Percentiles rank a stretch among this genome's conserved stretches.
phyloP scores from a whole-genome alignment of 1,284 basidiomycete genomes.

The Phylloboletellus chloephorus region DNA sequence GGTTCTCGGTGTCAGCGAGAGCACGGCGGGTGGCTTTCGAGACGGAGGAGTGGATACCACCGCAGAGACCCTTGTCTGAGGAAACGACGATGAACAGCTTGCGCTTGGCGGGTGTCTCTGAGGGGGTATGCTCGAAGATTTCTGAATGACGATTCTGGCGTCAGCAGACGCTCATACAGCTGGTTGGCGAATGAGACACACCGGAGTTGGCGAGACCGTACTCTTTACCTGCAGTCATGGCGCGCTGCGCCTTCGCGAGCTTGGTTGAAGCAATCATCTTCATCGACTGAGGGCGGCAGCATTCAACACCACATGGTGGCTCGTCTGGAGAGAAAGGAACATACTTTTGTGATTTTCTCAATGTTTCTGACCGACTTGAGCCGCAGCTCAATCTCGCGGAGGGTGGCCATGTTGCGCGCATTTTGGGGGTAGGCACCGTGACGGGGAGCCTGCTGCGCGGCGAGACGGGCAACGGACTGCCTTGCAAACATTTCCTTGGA shows the following conservation, averaged over 20 bases:
- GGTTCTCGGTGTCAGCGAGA: conserved; percentile 45
- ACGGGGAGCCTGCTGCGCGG: conserved; percentile 46
- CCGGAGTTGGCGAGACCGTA: conserved; percentile 94
- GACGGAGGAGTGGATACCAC: conserved; percentile 98
- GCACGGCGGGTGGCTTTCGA: conserved; percentile 82
- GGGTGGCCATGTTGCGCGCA: conserved; percentile 90
- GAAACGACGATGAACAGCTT: conserved; percentile 92
- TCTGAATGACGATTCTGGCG: conserved; percentile 43
- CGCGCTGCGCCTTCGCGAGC: conserved; percentile 91
- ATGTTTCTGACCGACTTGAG: conserved; percentile 98
- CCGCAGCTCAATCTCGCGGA: conserved; percentile 95
- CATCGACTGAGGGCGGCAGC: conserved; percentile 71
- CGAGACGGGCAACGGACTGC: conserved; percentile 60
- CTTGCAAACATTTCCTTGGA: conserved; percentile 53
- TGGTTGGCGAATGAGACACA: conserved; percentile 37
- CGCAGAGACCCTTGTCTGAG: conserved; percentile 99
- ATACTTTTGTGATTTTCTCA: conserved; percentile 97
- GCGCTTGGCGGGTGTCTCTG: conserved; percentile 58
- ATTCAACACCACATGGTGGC: conserved; percentile 7
- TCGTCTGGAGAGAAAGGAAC: conserved; percentile 33
- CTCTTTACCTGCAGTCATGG: conserved; percentile 90
- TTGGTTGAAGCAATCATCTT: conserved; percentile 99
- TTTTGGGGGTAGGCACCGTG: conserved; percentile 57
- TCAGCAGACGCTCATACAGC: conserved; percentile 5
- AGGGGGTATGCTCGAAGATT: conserved; percentile 71